Evolutionary conservation across 495 filamentous ascomycete genomes (phyloP).

Genomic region (Oidiodendron maius): DNA sequence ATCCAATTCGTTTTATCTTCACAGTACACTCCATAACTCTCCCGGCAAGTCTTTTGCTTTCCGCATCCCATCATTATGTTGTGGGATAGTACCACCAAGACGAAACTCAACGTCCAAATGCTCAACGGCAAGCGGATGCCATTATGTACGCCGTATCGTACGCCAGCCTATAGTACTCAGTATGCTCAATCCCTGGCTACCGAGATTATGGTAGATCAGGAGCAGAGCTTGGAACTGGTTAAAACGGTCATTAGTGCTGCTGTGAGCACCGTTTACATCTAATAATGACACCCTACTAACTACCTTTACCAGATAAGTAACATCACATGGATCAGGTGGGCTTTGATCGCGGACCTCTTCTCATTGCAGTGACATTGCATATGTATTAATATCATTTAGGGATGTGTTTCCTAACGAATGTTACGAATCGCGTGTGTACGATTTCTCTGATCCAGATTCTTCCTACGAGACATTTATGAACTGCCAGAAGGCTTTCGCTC

Average conservation of each 20-base stretch:
- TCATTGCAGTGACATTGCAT: background rate
- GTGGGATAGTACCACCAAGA: no score
- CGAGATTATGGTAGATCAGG: slow-evolving; percentile 4
- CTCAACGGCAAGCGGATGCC: no score
- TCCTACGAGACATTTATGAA: slow-evolving; percentile 16
- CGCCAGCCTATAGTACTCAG: no score
- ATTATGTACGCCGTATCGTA: no score
- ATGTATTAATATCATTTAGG: background rate
- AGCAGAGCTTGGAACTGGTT: slow-evolving; percentile 16
- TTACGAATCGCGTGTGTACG: slow-evolving; percentile 6
- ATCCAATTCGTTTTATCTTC: no score
- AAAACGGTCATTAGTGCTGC: slow-evolving; percentile 11
- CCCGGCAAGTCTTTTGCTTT: no score
- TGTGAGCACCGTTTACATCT: slow-evolving; percentile 1
- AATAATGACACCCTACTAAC: background rate
- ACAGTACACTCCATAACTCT: no score
- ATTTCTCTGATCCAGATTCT: slow-evolving; percentile 12
- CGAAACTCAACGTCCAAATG: no score
- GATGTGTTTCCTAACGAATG: slow-evolving; percentile 9
- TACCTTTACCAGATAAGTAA: slow-evolving; percentile 5
- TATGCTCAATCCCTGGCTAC: background rate
- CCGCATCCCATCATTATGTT: no score
- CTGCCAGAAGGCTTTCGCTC: background rate
- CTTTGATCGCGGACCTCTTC: background rate
- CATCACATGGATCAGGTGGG: slow-evolving; percentile 12